Base-by-base conservation (phyloP, 495 filamentous ascomycete species). In the Xylaria bambusicola region DNA sequence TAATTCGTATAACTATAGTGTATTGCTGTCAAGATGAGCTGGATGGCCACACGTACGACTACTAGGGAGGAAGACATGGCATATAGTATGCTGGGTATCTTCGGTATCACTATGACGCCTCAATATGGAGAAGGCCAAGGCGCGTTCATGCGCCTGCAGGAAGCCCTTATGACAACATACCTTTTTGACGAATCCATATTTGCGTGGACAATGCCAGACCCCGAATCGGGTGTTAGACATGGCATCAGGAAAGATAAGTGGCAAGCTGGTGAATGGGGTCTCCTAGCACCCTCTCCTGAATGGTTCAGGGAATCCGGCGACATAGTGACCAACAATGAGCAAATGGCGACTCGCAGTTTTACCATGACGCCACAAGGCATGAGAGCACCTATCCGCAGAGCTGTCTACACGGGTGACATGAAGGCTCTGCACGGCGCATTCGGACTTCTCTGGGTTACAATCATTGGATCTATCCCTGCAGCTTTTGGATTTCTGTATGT, bases 71-170 rank as follows among this genome's bases (percentile, higher is more conserved):
- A 70, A 53, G 68, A 71, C 52, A 55, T 53, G 31, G 68, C 68
- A 18, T 71, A 71, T 35, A 65, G 61, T 36, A 44, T 70, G n/a
- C n/a, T 71, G 12, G 67, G 68, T n/a, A 66, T 71, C 24, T 71
- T 71, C 53, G 60, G 59, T 38, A 50, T 70, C 21, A 45, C 60
- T 38, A 60, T 71, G 54, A 58, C 70, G 62, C 65, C 10, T 3
- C n/a, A 36, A 29, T 55, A 55, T n/a, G 52, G 52, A 29, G 52
- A 55, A 52, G 49, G 49, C 18, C 18, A n/a, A 1, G 20, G 49
- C 17, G 49, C 49, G 0, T 52, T 52, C n/a, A 24, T 38, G 31
- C 49, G 49, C 1, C 13, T 52, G 18, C 49, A 52, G 17, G 31
- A 52, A 33, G 24, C 20, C 10, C 49, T 52, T 1, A 3, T 52